Conservation (phyloP, 495 filamentous ascomycete species). For the Penicillium antarcticum region DNA sequence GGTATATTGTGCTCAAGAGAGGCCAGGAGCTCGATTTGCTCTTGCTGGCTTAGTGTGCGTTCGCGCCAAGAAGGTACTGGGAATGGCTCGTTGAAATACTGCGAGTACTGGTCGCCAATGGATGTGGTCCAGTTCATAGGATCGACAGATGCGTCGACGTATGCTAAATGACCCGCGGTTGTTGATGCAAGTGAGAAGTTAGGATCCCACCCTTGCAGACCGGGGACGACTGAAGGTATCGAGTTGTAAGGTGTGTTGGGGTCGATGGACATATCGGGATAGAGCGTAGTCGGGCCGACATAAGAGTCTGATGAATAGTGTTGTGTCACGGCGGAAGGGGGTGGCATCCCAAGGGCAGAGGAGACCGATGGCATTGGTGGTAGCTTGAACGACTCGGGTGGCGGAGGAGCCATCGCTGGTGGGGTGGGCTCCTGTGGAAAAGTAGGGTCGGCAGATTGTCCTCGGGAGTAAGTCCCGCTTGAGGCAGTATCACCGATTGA, state of each 20-base stretch:
- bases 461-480: slow-evolving; percentile 33
- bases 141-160: slow-evolving; percentile 36
- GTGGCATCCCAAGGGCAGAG: slow-evolving; percentile 13
- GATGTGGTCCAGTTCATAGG: slow-evolving; percentile 39
- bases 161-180: slow-evolving; percentile 37
- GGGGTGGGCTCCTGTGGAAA: slow-evolving; percentile 24
- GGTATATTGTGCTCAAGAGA: slow-evolving; percentile 61
- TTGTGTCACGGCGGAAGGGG: slow-evolving; percentile 8
- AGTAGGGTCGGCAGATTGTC: slow-evolving; percentile 36
- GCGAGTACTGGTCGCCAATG: slow-evolving; percentile 48
- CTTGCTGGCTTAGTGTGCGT: slow-evolving; percentile 64
- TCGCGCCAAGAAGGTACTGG: slow-evolving; percentile 47
- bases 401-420: slow-evolving; percentile 11
- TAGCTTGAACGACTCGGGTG: slow-evolving; percentile 18
- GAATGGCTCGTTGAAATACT: slow-evolving; percentile 47
- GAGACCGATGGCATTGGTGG: slow-evolving; percentile 16
- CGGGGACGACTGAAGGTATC: slow-evolving; percentile 44
- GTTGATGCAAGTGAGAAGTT: slow-evolving; percentile 43
- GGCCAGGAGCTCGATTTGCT: slow-evolving; percentile 68
- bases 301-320: slow-evolving; percentile 24
- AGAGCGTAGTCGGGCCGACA: slow-evolving; percentile 18
- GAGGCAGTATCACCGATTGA: slow-evolving; percentile 34
- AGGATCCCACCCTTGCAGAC: slow-evolving; percentile 45
- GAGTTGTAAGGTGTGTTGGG: slow-evolving; percentile 44
- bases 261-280: slow-evolving; percentile 33